These are phyloP conservation scores for Russula abietina DNA, from an alignment of 768 basidiomycete genomes.

Conservation along the genomic window DNA sequence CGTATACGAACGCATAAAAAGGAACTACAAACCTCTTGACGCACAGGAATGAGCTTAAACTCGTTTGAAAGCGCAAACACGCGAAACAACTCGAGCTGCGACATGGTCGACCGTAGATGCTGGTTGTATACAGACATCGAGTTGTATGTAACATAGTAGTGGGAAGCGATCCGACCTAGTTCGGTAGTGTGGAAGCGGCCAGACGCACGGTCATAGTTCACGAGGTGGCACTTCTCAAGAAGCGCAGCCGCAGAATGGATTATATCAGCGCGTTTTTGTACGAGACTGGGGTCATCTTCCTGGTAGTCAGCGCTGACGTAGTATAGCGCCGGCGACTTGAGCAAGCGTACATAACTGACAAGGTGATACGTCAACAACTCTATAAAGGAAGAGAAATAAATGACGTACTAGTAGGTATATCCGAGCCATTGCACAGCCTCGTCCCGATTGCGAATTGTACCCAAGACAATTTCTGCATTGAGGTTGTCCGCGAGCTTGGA, in stretches of 20 bases:
- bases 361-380: conserved; percentile 23
- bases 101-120: conserved; percentile 83
- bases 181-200: conserved; percentile 92
- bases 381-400: conserved; percentile 7
- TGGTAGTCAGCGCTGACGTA: conserved; percentile 85
- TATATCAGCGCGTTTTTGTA: conserved; percentile 94
- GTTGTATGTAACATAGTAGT: conserved; percentile 91
- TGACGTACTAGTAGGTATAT: conserved; percentile 68
- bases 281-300: conserved; percentile 72
- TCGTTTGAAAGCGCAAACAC: conserved; percentile 95
- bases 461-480: conserved; percentile 95
- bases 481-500: conserved; percentile 88
- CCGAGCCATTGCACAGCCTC: conserved; percentile 98
- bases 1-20: conserved; percentile 6
- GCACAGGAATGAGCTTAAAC: conserved; percentile 86
- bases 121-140: conserved; percentile 98
- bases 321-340: conserved; percentile 82
- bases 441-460: conserved; percentile 89
- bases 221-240: conserved; percentile 87
- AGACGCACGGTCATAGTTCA: conserved; percentile 87
- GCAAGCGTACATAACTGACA: conserved; percentile 86
- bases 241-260: conserved; percentile 88
- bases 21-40: conserved; percentile 47
- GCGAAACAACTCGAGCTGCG: conserved; percentile 83
- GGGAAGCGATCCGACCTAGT: conserved; percentile 87